Evolutionary conservation across 148 eudicot genomes (phyloP).

Genomic region (Cornus suecica): DNA sequence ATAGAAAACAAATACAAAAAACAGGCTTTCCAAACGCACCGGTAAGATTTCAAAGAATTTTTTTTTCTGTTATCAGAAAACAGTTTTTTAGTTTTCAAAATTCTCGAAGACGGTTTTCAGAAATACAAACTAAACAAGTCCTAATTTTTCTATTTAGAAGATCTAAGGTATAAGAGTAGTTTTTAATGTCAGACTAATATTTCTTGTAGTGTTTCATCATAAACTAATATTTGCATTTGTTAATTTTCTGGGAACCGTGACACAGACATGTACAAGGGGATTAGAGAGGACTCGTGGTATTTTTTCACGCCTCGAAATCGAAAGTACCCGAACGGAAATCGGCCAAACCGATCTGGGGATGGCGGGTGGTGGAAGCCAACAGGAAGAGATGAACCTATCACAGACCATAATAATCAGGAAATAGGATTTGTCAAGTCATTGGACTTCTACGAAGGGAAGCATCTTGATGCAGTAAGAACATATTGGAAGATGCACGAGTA

Average conservation of each 20-base stretch:
- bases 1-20: too few relatives aligned
- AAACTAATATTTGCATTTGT: too few relatives aligned
- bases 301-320: neutral
- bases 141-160: too few relatives aligned
- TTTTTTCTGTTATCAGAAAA: too few relatives aligned
- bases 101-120: too few relatives aligned
- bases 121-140: too few relatives aligned
- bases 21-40: too few relatives aligned
- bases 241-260: neutral
- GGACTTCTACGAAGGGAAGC: neutral
- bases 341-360: neutral
- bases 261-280: neutral
- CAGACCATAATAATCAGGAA: neutral
- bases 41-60: too few relatives aligned
- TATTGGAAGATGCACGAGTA: neutral
- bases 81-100: too few relatives aligned
- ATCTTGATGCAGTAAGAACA: neutral
- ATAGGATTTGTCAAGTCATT: neutral
- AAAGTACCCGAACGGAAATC: neutral
- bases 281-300: neutral
- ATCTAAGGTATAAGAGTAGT: too few relatives aligned
- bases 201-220: too few relatives aligned
- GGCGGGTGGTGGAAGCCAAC: slow-evolving; percentile 1
- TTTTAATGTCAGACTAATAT: too few relatives aligned
- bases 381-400: neutral